Percentiles rank a stretch among this genome's conserved stretches.
phyloP scores from a whole-genome alignment of 805 yeast genomes.

The Candida nitratophila region DNA sequence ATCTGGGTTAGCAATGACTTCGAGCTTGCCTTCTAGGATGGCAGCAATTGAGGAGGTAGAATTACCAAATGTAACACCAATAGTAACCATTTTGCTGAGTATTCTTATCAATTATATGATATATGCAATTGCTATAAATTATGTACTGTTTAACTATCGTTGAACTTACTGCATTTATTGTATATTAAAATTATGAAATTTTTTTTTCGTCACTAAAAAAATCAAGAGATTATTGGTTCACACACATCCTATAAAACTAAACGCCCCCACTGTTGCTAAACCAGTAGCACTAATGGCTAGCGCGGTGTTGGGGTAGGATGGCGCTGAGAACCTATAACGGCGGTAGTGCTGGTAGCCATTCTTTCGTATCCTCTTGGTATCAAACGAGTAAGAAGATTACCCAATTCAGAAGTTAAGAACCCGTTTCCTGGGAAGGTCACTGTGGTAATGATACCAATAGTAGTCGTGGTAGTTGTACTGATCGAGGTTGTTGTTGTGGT shows the following conservation, averaged over 20 bases:
- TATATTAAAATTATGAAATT: too few species aligned
- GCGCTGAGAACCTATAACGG: too few species aligned
- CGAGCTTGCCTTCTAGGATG: conserved; percentile 86
- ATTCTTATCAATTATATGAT: neutral
- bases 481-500: conserved; percentile 5
- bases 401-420: neutral
- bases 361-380: neutral
- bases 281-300: too few species aligned
- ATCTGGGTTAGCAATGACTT: conserved; percentile 97
- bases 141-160: too few species aligned
- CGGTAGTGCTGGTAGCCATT: too few species aligned
- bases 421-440: conserved; percentile 1
- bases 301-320: too few species aligned
- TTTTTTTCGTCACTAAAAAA: too few species aligned
- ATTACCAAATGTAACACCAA: conserved; percentile 96
- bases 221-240: too few species aligned
- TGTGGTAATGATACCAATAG: conserved; percentile 4
- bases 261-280: too few species aligned
- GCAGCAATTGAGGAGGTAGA: conserved; percentile 92
- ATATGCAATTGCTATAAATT: neutral
- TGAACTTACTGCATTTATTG: too few species aligned
- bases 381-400: neutral
- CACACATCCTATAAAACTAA: too few species aligned
- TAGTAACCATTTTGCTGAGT: conserved; percentile 41
- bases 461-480: conserved; percentile 5